Percentiles rank a stretch among this genome's conserved stretches.
phyloP scores from a whole-genome alignment of 148 eudicot species.

The Chenopodium quinoa region DNA sequence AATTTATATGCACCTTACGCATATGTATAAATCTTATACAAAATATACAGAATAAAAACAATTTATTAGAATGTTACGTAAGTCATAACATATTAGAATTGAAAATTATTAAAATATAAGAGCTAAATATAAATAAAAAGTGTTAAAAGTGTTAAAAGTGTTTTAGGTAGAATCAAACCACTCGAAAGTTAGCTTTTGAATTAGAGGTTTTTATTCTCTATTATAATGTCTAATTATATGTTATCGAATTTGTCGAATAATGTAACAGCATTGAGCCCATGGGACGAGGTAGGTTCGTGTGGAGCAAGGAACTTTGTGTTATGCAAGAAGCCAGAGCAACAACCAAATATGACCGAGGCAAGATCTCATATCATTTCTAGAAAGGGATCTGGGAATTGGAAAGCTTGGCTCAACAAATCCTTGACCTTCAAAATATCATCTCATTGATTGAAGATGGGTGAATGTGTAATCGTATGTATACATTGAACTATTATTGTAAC shows the following conservation, averaged over 20 bases:
- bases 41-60: no score
- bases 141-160: no score
- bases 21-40: no score
- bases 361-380: constrained; percentile 24
- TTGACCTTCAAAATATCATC: constrained; percentile 35
- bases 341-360: constrained; percentile 29
- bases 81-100: no score
- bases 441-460: not conserved
- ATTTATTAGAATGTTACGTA: no score
- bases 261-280: constrained; percentile 35
- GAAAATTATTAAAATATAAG: no score
- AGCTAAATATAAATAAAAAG: no score
- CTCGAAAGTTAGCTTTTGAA: no score
- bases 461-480: no score
- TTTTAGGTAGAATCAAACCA: no score
- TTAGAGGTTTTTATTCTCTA: not conserved
- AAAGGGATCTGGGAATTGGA: constrained; percentile 34
- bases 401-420: constrained; percentile 49
- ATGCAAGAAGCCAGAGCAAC: constrained; percentile 41
- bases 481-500: no score
- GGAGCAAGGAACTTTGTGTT: constrained; percentile 54
- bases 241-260: not conserved
- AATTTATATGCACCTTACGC: no score
- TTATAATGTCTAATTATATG: not conserved
- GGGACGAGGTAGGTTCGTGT: constrained; percentile 37